Evolutionary conservation across 345 rosid genomes (phyloP), one percentile per base, ranked within the genome.

Genomic region (Eucalyptus regnans): DNA sequence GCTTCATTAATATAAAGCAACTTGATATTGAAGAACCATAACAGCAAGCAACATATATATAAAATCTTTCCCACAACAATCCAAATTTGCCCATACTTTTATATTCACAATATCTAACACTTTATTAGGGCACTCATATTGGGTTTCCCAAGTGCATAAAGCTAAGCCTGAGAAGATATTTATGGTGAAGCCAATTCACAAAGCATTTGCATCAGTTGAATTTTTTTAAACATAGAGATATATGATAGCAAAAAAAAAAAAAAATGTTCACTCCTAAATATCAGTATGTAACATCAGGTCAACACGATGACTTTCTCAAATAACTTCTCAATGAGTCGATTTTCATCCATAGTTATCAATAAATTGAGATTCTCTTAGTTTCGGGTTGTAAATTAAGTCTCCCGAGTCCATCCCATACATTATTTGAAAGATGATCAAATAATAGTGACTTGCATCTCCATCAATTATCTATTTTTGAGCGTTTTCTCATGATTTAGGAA

Each of bases 1-100:
- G 87, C 54, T 66, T 20, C 58, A 86, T 68, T 90, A 88, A 86
- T 43, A 87, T 87, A 89, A 89, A 92, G 90, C 92, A 93, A 93
- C 71, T 91, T 92, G 92, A 89, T 86, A 86, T 84, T 79, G 71
- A 88, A 91, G 51, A 43, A 33, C 91, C 88, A 88, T 87, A 88
- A 46, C 87, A 89, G 81, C 87, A 90, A 92, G 91, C 91, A 83
- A 92, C 87, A 50, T 52, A 29, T 86, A 50, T 29, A 86, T 86
- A 86, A 33, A 48, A 56, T 87, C 23, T 87, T 87, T 25, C 80
- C 50, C 49, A 58, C 56, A 46, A 43, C 29, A 87, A 22, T 41
- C 46, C 49, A 87, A 46, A 58, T 41, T 62, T 29, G 54, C 22
- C 13, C 20, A 43, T 23, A 25, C 44, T 41, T 62, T 87, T 58